Percentiles rank a stretch among this genome's conserved stretches.
phyloP scores from a whole-genome alignment of 2,329 filamentous ascomycete species.

The Iodosphaeria phyllophila region DNA sequence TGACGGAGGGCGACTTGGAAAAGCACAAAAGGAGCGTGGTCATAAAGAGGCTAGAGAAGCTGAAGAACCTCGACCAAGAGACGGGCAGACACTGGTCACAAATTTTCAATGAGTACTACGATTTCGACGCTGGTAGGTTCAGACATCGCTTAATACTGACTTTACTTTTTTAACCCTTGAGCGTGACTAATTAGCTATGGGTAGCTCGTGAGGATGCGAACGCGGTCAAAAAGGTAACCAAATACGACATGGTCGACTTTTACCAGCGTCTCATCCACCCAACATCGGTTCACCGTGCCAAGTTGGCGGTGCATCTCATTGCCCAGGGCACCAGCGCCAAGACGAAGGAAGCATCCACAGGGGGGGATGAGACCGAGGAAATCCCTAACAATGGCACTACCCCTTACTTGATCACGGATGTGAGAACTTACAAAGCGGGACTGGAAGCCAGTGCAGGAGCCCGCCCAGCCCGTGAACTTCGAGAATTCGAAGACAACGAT shows the following conservation, averaged over 20 bases:
- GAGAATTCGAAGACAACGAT: conserved; percentile 71
- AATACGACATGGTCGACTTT: conserved; percentile 63
- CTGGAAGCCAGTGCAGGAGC: conserved; percentile 57
- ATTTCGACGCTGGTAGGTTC: conserved; percentile 71
- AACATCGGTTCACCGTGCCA: conserved; percentile 53
- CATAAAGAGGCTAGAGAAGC: conserved; percentile 70
- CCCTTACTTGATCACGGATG: conserved; percentile 52
- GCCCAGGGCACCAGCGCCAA: conserved; percentile 42
- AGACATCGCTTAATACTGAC: too few relatives aligned
- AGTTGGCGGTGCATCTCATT: conserved; percentile 65
- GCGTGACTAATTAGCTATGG: conserved; percentile 7
- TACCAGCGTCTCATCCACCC: conserved; percentile 62
- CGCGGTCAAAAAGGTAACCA: conserved; percentile 54
- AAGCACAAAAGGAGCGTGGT: conserved; percentile 79
- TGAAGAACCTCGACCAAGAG: conserved; percentile 83
- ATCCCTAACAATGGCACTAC: conserved; percentile 27
- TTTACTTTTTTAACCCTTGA: too few relatives aligned
- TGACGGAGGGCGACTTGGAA: conserved; percentile 74
- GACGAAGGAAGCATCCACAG: conserved; percentile 20
- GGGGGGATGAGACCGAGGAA: conserved; percentile 13
- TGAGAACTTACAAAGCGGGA: conserved; percentile 62
- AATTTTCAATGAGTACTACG: conserved; percentile 70
- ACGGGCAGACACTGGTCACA: conserved; percentile 69
- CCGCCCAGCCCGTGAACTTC: conserved; percentile 53
- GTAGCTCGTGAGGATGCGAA: conserved; percentile 59